Percentiles rank a stretch among this genome's conserved stretches.
Evolutionary conservation across 1,284 basidiomycete genomes (phyloP).

Genomic region (Leccinum ponderosum): DNA sequence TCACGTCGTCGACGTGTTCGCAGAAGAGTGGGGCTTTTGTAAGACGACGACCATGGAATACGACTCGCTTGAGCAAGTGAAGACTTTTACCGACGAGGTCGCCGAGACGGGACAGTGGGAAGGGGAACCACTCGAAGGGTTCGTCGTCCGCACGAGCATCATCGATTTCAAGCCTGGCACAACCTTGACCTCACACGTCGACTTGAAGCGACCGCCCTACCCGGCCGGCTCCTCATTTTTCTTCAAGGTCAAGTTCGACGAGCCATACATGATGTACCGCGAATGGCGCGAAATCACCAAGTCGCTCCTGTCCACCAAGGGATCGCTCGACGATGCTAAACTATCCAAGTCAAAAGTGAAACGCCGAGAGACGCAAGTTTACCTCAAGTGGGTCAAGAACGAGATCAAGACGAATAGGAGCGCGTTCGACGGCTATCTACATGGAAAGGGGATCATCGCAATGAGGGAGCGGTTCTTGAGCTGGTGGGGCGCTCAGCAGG

Average conservation of each 20-base stretch:
- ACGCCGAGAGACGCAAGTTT: slow-evolving; percentile 64
- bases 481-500: slow-evolving; percentile 60
- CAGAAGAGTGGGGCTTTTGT: slow-evolving; percentile 91
- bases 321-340: slow-evolving; percentile 30
- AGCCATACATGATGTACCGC: slow-evolving; percentile 98
- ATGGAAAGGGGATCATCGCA: slow-evolving; percentile 83
- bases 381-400: slow-evolving; percentile 68
- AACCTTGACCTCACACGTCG: background rate
- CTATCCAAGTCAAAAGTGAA: slow-evolving; percentile 66
- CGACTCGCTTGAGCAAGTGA: slow-evolving; percentile 68
- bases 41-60: slow-evolving; percentile 60
- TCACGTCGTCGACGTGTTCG: slow-evolving; percentile 75
- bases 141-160: slow-evolving; percentile 59
- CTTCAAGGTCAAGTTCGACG: slow-evolving; percentile 99
- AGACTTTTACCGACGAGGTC: slow-evolving; percentile 70
- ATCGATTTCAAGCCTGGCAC: slow-evolving; percentile 36
- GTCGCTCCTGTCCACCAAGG: slow-evolving; percentile 52
- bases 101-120: slow-evolving; percentile 76
- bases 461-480: slow-evolving; percentile 79
- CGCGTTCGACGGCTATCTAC: slow-evolving; percentile 66
- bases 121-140: slow-evolving; percentile 64
- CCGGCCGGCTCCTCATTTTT: slow-evolving; percentile 85
- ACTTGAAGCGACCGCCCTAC: slow-evolving; percentile 56
- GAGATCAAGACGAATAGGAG: slow-evolving; percentile 66
- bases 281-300: slow-evolving; percentile 97